Evolutionary conservation across 148 eudicot species (phyloP).

Genomic region (Amaranthus cruentus): DNA sequence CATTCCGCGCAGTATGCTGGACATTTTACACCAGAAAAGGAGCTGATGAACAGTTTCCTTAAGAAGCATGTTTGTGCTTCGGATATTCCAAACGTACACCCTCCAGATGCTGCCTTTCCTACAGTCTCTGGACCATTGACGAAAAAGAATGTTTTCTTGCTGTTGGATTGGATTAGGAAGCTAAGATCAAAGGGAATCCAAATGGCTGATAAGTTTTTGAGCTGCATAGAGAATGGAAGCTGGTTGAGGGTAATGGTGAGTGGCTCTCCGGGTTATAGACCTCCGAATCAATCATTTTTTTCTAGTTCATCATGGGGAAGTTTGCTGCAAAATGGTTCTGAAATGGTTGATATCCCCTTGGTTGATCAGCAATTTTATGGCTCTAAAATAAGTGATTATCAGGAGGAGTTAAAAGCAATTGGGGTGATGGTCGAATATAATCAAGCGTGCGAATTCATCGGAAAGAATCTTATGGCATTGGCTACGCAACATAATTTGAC

Average conservation of each 20-base stretch:
- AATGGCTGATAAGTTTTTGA: constrained; percentile 37
- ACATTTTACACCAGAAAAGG: constrained; percentile 18
- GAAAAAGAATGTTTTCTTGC: constrained; percentile 37
- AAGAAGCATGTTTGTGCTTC: constrained; percentile 30
- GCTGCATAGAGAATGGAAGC: constrained; percentile 39
- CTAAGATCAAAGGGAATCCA: constrained; percentile 18
- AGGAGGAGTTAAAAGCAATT: constrained; percentile 41
- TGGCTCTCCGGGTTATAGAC: constrained; percentile 33
- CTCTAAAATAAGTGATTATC: constrained; percentile 26
- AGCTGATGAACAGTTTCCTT: constrained; percentile 34
- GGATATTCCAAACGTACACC: constrained; percentile 54
- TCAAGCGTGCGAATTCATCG: constrained; percentile 49
- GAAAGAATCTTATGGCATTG: constrained; percentile 43
- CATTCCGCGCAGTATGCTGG: constrained; percentile 31
- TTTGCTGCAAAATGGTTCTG: constrained; percentile 42
- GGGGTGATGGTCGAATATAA: constrained; percentile 53
- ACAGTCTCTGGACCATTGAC: constrained; percentile 41
- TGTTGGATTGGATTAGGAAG: constrained; percentile 52
- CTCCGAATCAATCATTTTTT: constrained; percentile 56
- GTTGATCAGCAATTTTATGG: constrained; percentile 47
- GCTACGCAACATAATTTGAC: constrained; percentile 35
- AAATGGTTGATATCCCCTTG: constrained; percentile 52
- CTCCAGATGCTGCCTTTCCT: constrained; percentile 46
- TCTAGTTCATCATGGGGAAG: constrained; percentile 35
- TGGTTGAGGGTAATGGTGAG: constrained; percentile 51